Evolutionary conservation across 257 asterid genomes (phyloP).

Genomic region (Gardenia jasminoides): DNA sequence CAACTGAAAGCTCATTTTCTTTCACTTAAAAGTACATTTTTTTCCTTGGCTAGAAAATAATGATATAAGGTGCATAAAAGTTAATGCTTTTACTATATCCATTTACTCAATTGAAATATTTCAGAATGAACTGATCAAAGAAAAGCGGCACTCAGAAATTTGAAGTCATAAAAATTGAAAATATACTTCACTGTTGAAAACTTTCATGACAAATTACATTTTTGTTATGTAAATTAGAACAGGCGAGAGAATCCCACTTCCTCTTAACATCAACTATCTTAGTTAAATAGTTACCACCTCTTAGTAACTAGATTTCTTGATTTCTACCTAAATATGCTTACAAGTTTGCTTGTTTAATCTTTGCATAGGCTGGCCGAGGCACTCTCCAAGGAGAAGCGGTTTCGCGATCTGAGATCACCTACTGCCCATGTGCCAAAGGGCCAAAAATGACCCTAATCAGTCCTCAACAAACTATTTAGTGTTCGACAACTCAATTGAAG

Average conservation of each 20-base stretch:
- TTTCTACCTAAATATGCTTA: background rate
- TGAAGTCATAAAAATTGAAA: too few species aligned
- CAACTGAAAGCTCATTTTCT: background rate
- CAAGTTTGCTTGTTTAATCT: background rate
- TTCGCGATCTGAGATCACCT: conserved; percentile 16
- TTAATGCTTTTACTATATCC: background rate
- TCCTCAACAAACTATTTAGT: background rate
- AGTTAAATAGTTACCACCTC: background rate
- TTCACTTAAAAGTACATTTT: too few species aligned
- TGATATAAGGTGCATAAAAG: too few species aligned
- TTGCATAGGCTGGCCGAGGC: conserved; percentile 14
- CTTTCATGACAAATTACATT: too few species aligned
- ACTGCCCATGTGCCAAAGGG: background rate
- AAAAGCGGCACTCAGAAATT: too few species aligned
- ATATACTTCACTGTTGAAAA: too few species aligned
- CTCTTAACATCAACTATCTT: too few species aligned
- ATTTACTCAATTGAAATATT: too few species aligned
- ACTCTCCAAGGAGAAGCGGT: conserved; percentile 16
- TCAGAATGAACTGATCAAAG: too few species aligned
- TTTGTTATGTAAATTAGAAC: too few species aligned
- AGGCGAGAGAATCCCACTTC: too few species aligned
- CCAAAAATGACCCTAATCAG: background rate
- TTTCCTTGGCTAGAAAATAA: background rate
- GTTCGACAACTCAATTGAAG: background rate
- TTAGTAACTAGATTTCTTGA: background rate